Evolutionary conservation across 2,329 filamentous ascomycete species (phyloP).

Genomic region (Colletotrichum brevisporum): DNA sequence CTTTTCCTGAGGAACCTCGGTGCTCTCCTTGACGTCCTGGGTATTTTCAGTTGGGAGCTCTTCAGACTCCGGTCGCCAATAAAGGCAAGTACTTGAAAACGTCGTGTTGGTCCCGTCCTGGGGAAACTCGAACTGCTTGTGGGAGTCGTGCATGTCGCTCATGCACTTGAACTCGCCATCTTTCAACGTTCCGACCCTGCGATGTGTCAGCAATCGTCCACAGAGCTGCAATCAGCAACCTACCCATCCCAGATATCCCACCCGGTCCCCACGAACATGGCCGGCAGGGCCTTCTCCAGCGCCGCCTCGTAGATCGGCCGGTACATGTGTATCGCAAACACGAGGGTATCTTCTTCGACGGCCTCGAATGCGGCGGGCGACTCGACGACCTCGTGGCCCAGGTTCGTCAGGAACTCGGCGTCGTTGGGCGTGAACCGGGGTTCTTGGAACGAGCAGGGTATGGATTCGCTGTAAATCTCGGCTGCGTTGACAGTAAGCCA

Average conservation of each 20-base stretch:
- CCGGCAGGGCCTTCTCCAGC: slow-evolving; percentile 61
- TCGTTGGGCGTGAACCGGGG: slow-evolving; percentile 65
- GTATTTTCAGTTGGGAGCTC: background rate
- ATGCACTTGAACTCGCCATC: slow-evolving; percentile 49
- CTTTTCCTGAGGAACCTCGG: background rate
- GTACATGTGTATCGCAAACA: slow-evolving; percentile 76
- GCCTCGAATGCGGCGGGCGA: slow-evolving; percentile 69
- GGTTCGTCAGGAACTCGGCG: slow-evolving; percentile 64
- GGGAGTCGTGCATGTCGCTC: slow-evolving; percentile 50
- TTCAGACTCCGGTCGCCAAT: slow-evolving; percentile 49
- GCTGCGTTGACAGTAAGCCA: slow-evolving; percentile 20
- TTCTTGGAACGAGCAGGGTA: slow-evolving; percentile 68
- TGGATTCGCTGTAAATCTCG: slow-evolving; percentile 42
- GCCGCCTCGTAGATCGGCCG: slow-evolving; percentile 66
- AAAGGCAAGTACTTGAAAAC: slow-evolving; percentile 58
- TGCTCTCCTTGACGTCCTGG: background rate
- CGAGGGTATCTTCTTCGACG: slow-evolving; percentile 63
- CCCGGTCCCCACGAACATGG: slow-evolving; percentile 70
- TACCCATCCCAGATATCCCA: slow-evolving; percentile 67
- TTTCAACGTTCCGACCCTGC: slow-evolving; percentile 33
- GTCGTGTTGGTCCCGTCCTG: slow-evolving; percentile 53
- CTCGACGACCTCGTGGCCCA: slow-evolving; percentile 67
- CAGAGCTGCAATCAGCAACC: slow-evolving; percentile 40
- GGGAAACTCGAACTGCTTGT: slow-evolving; percentile 53
- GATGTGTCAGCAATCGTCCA: background rate